Percentiles rank a stretch among this genome's conserved stretches.
These are phyloP conservation scores for Massariosphaeria phaeospora DNA, from an alignment of 495 filamentous ascomycete genomes.

Conservation along the genomic window DNA sequence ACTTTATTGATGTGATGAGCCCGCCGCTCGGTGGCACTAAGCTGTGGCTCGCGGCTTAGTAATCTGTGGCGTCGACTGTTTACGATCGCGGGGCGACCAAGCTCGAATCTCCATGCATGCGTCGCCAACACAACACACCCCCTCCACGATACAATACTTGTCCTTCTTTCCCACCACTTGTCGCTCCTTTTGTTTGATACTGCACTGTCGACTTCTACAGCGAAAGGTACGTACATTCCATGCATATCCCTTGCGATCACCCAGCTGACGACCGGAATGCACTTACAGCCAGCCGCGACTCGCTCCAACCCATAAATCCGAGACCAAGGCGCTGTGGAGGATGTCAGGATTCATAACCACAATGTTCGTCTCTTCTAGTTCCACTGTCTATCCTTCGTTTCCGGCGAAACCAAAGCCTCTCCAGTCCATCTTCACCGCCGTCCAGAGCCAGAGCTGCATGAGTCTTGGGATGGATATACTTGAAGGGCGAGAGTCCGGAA, in stretches of 20 bases:
- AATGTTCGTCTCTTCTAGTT: conserved; percentile 56
- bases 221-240: conserved; percentile 21
- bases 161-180: not conserved
- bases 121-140: too few relatives aligned
- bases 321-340: conserved; percentile 18
- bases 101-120: too few relatives aligned
- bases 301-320: conserved; percentile 5
- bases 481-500: not conserved
- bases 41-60: too few relatives aligned
- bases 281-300: conserved; percentile 7
- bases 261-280: conserved; percentile 37
- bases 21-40: too few relatives aligned
- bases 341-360: conserved; percentile 68
- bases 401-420: conserved; percentile 37
- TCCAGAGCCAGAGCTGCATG: conserved; percentile 36
- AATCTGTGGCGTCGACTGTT: too few relatives aligned
- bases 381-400: conserved; percentile 36
- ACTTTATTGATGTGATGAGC: too few relatives aligned
- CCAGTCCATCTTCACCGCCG: conserved; percentile 38
- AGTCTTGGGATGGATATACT: conserved; percentile 21
- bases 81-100: too few relatives aligned
- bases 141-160: too few relatives aligned
- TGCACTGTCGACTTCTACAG: not conserved
- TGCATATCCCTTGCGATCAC: conserved; percentile 16
- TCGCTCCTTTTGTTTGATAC: conserved; percentile 8